These are phyloP conservation scores for Sporothrix protearum DNA, from an alignment of 2,329 filamentous ascomycete species.

Conservation along the genomic window DNA sequence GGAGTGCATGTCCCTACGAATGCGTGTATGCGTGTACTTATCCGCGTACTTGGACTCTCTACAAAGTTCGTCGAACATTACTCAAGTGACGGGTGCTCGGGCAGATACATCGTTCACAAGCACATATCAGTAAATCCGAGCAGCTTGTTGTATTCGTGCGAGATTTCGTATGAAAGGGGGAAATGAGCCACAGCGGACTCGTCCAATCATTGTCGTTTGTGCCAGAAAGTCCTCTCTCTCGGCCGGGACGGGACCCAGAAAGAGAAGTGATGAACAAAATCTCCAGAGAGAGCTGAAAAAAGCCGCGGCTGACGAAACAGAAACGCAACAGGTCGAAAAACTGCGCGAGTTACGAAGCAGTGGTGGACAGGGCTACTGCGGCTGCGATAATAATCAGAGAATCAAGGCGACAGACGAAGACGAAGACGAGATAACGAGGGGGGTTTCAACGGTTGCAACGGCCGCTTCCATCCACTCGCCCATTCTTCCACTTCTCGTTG, in stretches of 20 bases:
- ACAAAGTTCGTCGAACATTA: no score
- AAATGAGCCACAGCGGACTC: not conserved
- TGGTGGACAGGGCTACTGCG: not conserved
- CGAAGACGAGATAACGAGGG: not conserved
- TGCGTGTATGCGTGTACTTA: not conserved
- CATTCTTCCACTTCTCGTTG: no score
- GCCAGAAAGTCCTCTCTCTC: not conserved
- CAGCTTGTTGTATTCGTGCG: not conserved
- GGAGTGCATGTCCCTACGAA: not conserved
- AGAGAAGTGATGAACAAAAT: not conserved
- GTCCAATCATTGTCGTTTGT: not conserved
- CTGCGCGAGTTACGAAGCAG: not conserved
- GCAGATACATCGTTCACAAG: not conserved
- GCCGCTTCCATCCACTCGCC: no score
- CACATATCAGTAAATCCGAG: not conserved
- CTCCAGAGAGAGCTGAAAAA: not conserved
- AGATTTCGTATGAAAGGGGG: slow-evolving; percentile 5
- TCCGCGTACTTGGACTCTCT: not conserved
- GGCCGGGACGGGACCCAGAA: not conserved
- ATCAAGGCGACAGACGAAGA: not conserved
- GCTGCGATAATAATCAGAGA: not conserved
- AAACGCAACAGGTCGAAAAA: not conserved
- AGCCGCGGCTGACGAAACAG: not conserved
- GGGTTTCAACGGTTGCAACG: not conserved
- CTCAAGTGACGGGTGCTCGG: not conserved